phyloP scores from a whole-genome alignment of 2,329 filamentous ascomycete species.

The Xylariaceae sp. region DNA sequence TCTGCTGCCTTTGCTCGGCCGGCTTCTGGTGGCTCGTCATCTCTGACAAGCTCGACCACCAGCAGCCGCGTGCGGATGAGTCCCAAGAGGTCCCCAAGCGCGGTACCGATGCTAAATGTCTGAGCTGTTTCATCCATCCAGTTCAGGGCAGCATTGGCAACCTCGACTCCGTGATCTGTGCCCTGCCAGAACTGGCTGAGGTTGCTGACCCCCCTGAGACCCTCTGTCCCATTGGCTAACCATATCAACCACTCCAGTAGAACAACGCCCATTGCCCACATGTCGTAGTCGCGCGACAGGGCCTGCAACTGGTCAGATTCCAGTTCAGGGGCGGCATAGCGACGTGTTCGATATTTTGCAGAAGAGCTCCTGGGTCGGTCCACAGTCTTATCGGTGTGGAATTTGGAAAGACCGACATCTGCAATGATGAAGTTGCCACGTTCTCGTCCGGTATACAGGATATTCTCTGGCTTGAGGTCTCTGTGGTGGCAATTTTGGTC shows the following conservation, averaged over 20 bases:
- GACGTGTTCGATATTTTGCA: not conserved
- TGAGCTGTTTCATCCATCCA: not conserved
- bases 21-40: not conserved
- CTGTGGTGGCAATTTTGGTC: constrained; percentile 6
- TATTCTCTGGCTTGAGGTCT: constrained; percentile 13
- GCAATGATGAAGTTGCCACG: constrained; percentile 7
- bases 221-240: constrained; percentile 2
- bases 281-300: constrained; percentile 9
- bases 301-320: not conserved
- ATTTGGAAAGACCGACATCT: constrained; percentile 11
- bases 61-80: constrained; percentile 4
- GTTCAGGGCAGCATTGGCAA: not conserved
- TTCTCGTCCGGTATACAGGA: constrained; percentile 1
- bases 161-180: not conserved
- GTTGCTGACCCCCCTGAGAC: not conserved
- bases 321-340: constrained; percentile 10
- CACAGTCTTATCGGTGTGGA: constrained; percentile 3
- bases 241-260: constrained; percentile 9
- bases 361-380: constrained; percentile 1
- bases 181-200: constrained; percentile 2
- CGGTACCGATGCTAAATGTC: not conserved
- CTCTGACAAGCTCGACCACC: constrained; percentile 1
- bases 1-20: constrained; percentile 6
- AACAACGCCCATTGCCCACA: constrained; percentile 11
- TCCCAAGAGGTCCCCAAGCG: constrained; percentile 2